Conservation (phyloP, 345 rosid genomes). For the Citropsis articulata region DNA sequence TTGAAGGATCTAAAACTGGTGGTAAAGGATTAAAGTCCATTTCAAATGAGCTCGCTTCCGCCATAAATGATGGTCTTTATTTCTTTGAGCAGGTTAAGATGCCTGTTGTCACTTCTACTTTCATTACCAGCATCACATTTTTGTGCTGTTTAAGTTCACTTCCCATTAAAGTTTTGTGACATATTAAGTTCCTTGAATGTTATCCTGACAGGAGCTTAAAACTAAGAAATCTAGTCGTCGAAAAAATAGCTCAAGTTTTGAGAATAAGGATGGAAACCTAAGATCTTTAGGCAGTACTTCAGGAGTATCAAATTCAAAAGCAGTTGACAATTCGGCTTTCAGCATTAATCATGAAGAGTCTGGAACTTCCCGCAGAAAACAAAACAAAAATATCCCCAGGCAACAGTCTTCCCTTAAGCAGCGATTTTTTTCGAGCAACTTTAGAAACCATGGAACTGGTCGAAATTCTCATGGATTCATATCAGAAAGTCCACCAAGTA, state of each 20-base stretch:
- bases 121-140: background rate
- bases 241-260: slow-evolving; percentile 50
- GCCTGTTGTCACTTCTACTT: background rate
- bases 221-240: slow-evolving; percentile 48
- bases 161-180: background rate
- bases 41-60: slow-evolving; percentile 74
- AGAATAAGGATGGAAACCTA: slow-evolving; percentile 54
- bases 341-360: slow-evolving; percentile 55
- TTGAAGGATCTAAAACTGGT: slow-evolving; percentile 43
- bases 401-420: slow-evolving; percentile 61
- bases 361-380: slow-evolving; percentile 61
- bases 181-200: slow-evolving; percentile 13
- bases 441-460: slow-evolving; percentile 57
- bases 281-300: slow-evolving; percentile 35
- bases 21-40: slow-evolving; percentile 49
- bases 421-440: slow-evolving; percentile 83
- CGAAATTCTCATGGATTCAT: slow-evolving; percentile 48
- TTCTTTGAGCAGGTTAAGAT: slow-evolving; percentile 82
- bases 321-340: slow-evolving; percentile 42
- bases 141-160: slow-evolving; percentile 3
- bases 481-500: slow-evolving; percentile 96
- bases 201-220: slow-evolving; percentile 64
- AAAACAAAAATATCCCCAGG: slow-evolving; percentile 54
- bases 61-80: slow-evolving; percentile 91
- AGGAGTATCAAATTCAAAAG: slow-evolving; percentile 45